A percentile compares a stretch with the other conserved stretches of the same genome.
phyloP scores from a whole-genome alignment of 2,329 filamentous ascomycete species.

The Claviceps sorghi region DNA sequence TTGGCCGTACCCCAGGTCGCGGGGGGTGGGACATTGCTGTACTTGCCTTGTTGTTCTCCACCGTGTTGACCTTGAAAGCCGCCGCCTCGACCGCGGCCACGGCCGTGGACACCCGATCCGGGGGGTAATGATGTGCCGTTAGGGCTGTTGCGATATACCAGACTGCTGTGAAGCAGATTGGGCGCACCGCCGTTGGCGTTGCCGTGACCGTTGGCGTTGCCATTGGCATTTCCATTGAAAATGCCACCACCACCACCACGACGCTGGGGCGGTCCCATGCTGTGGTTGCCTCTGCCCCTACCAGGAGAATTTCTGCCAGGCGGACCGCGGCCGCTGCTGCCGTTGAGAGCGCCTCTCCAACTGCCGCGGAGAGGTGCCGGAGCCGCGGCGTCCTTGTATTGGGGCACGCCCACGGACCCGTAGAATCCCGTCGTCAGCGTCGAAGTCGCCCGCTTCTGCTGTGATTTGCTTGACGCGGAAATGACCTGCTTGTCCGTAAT shows the following conservation, averaged over 20 bases:
- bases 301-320: conserved; percentile 20
- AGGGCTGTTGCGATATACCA: conserved; percentile 34
- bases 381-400: conserved; percentile 43
- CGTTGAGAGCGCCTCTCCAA: conserved; percentile 43
- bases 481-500: conserved; percentile 69
- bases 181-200: conserved; percentile 14
- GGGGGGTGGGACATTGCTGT: conserved; percentile 47
- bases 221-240: neutral
- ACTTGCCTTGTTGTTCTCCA: conserved; percentile 18
- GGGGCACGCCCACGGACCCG: conserved; percentile 43
- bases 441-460: conserved; percentile 35
- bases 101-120: conserved; percentile 15
- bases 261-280: conserved; percentile 20
- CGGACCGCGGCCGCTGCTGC: conserved; percentile 21
- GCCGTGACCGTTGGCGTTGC: neutral
- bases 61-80: conserved; percentile 9
- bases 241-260: conserved; percentile 8
- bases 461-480: conserved; percentile 39
- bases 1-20: conserved; percentile 32
- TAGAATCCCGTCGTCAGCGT: conserved; percentile 39
- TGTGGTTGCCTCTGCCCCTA: conserved; percentile 25
- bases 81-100: conserved; percentile 17
- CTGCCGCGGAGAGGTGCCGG: conserved; percentile 40
- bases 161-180: conserved; percentile 34
- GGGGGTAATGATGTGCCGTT: conserved; percentile 13